A percentile compares a stretch with the other conserved stretches of the same genome.
Evolutionary conservation across 331 rosid genomes (phyloP).

Genomic region (Cydonia oblonga): DNA sequence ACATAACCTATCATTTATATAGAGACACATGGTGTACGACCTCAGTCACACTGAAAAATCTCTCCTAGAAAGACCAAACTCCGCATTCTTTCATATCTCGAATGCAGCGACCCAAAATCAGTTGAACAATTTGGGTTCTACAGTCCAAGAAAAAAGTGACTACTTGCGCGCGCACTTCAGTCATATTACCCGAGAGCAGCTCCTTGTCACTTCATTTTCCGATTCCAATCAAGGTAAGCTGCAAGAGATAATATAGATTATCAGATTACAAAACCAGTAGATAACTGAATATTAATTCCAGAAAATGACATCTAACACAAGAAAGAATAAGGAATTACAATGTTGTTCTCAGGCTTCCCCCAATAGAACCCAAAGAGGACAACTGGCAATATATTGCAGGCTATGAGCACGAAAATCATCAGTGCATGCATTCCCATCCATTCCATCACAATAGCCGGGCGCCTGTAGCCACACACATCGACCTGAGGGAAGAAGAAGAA

Average conservation of each 20-base stretch:
- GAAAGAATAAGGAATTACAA: constrained; percentile 33
- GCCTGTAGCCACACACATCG: constrained; percentile 68
- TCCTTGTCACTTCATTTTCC: constrained; percentile 21
- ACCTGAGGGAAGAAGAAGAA: constrained; percentile 34
- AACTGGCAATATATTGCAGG: constrained; percentile 82
- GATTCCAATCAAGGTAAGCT: constrained; percentile 56
- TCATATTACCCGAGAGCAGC: not conserved
- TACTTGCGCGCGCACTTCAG: not conserved
- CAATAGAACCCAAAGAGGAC: constrained; percentile 77
- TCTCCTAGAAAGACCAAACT: not conserved
- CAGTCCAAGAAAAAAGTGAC: not conserved
- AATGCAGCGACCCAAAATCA: not conserved
- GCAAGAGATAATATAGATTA: constrained; percentile 9
- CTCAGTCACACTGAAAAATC: too few species aligned
- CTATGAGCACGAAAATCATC: constrained; percentile 56
- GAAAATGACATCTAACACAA: not conserved
- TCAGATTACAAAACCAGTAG: not conserved
- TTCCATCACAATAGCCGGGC: constrained; percentile 44
- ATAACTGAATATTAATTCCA: not conserved
- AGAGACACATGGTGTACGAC: too few species aligned
- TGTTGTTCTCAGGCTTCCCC: constrained; percentile 65
- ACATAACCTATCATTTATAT: too few species aligned
- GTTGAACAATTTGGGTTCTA: not conserved
- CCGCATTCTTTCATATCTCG: not conserved
- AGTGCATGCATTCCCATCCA: constrained; percentile 96